Evolutionary conservation across 2,329 filamentous ascomycete genomes (phyloP).

Genomic region (Paraconiothyrium sp.): DNA sequence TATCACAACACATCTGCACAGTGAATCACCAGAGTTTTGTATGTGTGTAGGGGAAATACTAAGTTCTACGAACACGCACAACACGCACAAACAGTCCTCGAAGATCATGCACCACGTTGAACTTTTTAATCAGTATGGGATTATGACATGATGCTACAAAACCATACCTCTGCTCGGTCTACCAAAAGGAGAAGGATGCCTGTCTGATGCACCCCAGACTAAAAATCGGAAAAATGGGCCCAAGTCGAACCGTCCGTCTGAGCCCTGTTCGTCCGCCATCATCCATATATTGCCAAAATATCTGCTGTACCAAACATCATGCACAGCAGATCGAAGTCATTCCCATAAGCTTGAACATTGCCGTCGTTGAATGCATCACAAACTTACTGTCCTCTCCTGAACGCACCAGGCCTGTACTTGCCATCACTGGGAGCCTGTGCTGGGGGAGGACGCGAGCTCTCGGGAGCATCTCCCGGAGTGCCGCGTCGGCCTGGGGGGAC

Average conservation of each 20-base stretch:
- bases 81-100: background rate
- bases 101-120: background rate
- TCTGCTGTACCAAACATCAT: constrained; percentile 14
- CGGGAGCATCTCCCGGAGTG: constrained; percentile 32
- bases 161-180: background rate
- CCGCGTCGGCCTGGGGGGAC: constrained; percentile 41
- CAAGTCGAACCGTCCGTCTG: constrained; percentile 5
- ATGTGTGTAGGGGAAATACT: too few relatives aligned
- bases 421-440: constrained; percentile 42
- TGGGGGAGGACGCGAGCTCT: constrained; percentile 33
- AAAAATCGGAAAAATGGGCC: background rate
- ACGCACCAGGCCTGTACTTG: constrained; percentile 53
- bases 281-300: constrained; percentile 7
- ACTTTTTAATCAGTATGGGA: constrained; percentile 11
- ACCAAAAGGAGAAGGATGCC: background rate
- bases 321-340: constrained; percentile 10
- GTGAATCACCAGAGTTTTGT: too few relatives aligned
- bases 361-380: constrained; percentile 12
- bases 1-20: too few relatives aligned
- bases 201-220: background rate
- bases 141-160: constrained; percentile 14
- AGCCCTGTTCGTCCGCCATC: background rate
- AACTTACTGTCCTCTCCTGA: constrained; percentile 32
- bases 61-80: background rate
- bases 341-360: background rate